These are phyloP conservation scores for Fusarium burgessii DNA, from an alignment of 2,329 filamentous ascomycete genomes.

Conservation along the genomic window DNA sequence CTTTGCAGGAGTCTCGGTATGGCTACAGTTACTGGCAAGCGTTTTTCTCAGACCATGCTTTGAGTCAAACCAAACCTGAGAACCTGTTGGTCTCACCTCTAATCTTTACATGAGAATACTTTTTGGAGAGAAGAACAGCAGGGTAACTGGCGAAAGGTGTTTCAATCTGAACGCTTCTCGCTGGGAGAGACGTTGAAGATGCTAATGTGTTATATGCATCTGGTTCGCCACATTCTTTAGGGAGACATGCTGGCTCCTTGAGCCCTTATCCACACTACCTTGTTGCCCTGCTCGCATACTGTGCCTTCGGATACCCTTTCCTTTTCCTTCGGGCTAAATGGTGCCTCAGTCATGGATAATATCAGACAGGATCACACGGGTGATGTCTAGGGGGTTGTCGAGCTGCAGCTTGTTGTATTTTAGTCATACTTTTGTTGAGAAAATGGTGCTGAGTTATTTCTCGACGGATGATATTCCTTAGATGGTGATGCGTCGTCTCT, in stretches of 20 bases:
- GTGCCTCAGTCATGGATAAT: conserved; percentile 49
- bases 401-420: conserved; percentile 56
- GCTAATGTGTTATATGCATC: conserved; percentile 40
- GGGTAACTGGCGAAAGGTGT: conserved; percentile 36
- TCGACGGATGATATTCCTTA: conserved; percentile 48
- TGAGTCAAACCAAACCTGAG: conserved; percentile 13
- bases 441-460: conserved; percentile 49
- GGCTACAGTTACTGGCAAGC: conserved; percentile 31
- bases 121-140: conserved; percentile 42
- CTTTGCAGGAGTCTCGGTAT: conserved; percentile 38
- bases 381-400: conserved; percentile 44
- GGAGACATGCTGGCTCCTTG: conserved; percentile 32
- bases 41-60: conserved; percentile 22
- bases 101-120: conserved; percentile 28
- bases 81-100: conserved; percentile 23
- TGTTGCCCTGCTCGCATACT: conserved; percentile 43
- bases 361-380: conserved; percentile 52
- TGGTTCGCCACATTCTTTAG: conserved; percentile 50
- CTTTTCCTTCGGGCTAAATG: conserved; percentile 45
- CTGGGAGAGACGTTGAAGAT: conserved; percentile 32
- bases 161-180: conserved; percentile 28
- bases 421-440: conserved; percentile 52
- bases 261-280: conserved; percentile 23
- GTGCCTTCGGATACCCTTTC: conserved; percentile 47
- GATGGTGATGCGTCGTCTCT: conserved; percentile 50